phyloP scores from a whole-genome alignment of 305 asterid genomes.

The Stenogyne calaminthoides region DNA sequence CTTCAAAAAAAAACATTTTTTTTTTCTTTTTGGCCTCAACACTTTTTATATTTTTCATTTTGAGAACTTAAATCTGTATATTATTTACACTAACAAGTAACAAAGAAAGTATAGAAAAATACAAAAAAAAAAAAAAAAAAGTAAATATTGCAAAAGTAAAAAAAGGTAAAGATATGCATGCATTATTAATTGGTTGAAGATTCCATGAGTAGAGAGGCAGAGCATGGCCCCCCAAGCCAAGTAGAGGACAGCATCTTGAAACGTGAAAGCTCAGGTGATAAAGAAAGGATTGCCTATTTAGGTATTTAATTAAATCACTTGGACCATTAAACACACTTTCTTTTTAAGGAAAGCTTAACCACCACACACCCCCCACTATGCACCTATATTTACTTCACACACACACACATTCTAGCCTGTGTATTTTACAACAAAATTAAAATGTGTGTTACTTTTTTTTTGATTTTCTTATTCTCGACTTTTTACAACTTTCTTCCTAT shows the following conservation, averaged over 20 bases:
- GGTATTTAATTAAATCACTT: slow-evolving; percentile 25
- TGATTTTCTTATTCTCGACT: slow-evolving; percentile 33
- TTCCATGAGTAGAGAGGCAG: neutral
- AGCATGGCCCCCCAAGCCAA: slow-evolving; percentile 15
- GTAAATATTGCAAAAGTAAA: too few relatives aligned
- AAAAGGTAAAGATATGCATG: neutral
- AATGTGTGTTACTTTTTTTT: slow-evolving; percentile 28
- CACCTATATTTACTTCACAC: neutral
- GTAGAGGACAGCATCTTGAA: slow-evolving; percentile 40
- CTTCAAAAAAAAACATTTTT: too few relatives aligned
- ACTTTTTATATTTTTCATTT: too few relatives aligned
- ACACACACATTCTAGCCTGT: neutral
- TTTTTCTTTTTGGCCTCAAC: too few relatives aligned
- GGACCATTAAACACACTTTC: slow-evolving; percentile 38
- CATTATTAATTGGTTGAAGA: neutral
- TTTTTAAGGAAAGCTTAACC: slow-evolving; percentile 46
- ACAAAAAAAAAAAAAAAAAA: neutral
- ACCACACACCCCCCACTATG: slow-evolving; percentile 24
- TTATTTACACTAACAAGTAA: too few relatives aligned
- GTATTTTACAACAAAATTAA: neutral
- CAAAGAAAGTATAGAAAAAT: neutral
- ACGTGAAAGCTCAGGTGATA: slow-evolving; percentile 45
- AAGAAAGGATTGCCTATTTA: slow-evolving; percentile 38
- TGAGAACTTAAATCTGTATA: too few relatives aligned
- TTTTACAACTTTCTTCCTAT: slow-evolving; percentile 18